Evolutionary conservation across 169 alveolate species (phyloP), one percentile per base, ranked within the genome.

Genomic region (Plasmodium ovale): DNA sequence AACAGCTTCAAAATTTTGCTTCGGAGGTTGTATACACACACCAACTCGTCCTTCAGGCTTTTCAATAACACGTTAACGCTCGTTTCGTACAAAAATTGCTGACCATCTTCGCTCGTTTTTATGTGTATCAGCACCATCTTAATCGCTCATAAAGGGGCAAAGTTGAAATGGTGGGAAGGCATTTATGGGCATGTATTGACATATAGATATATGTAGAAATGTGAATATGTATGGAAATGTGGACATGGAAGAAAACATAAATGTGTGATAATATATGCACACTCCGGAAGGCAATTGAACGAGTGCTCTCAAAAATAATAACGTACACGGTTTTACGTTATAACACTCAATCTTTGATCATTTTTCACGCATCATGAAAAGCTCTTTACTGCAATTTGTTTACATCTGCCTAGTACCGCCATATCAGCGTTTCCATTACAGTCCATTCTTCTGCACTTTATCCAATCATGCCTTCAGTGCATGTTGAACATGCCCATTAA

Each of bases 111-210:
- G 21, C 96, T 87, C 21, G 97, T 92, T 91, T 98, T 98, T 47
- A 94, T 94, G 88, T 97, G 98, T 60, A 98, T 91, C 58, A 97
- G 74, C 67, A 97, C 99, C 99, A 96, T 97, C 60, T 94, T 92
- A 68, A 37, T 7, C 14, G 54, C n/a, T 4, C 19, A 56, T 51
- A 59, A 51, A 23, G 16, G 16, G 49, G 27, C 42, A 29, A 29
- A 74, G 14, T 23, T 25, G 56, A 16, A 87, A 29, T n/a, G n/a
- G n/a, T n/a, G n/a, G n/a, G n/a, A n/a, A n/a, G n/a, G n/a, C n/a
- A n/a, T n/a, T n/a, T n/a, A n/a, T n/a, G n/a, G n/a, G n/a, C n/a
- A n/a, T n/a, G n/a, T n/a, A n/a, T n/a, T n/a, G n/a, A n/a, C n/a
- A 44, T 23, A 47, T 44, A 44, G 9, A 44, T 49, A n/a, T n/a